These are phyloP conservation scores for Russula emetica DNA, from an alignment of 768 basidiomycete species.

Conservation along the genomic window DNA sequence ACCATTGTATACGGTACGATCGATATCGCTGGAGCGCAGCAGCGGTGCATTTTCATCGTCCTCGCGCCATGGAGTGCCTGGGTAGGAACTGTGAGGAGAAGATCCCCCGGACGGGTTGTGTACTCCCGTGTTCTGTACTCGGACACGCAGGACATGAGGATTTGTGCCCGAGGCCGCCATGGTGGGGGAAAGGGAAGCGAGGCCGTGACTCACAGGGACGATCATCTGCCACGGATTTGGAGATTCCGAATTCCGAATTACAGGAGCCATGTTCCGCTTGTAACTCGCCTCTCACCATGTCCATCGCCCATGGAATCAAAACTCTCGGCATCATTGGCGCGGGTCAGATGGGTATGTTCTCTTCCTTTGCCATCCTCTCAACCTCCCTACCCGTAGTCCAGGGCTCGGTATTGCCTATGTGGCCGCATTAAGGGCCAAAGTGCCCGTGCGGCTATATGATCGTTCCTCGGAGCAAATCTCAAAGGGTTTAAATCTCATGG, in stretches of 20 bases:
- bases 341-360: conserved; percentile 61
- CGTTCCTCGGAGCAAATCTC: conserved; percentile 66
- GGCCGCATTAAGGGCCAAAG: conserved; percentile 76
- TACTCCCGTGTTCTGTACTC: neutral
- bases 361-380: neutral
- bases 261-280: neutral
- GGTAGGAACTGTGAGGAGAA: conserved; percentile 3
- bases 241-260: too few species aligned
- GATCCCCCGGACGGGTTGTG: neutral
- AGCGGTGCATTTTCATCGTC: conserved; percentile 20
- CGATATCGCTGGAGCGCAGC: conserved; percentile 14
- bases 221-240: neutral
- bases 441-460: conserved; percentile 85
- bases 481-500: conserved; percentile 68
- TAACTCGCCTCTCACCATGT: conserved; percentile 37
- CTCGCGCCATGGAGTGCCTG: conserved; percentile 19
- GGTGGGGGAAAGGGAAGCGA: neutral
- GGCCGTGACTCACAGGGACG: neutral
- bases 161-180: conserved; percentile 7
- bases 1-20: conserved; percentile 6
- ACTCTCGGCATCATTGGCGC: conserved; percentile 76
- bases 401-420: conserved; percentile 91
- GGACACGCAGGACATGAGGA: neutral
- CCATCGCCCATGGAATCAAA: conserved; percentile 67
- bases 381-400: conserved; percentile 13